phyloP scores from a whole-genome alignment of 208 protist genomes.

The Leishmania tropica region DNA sequence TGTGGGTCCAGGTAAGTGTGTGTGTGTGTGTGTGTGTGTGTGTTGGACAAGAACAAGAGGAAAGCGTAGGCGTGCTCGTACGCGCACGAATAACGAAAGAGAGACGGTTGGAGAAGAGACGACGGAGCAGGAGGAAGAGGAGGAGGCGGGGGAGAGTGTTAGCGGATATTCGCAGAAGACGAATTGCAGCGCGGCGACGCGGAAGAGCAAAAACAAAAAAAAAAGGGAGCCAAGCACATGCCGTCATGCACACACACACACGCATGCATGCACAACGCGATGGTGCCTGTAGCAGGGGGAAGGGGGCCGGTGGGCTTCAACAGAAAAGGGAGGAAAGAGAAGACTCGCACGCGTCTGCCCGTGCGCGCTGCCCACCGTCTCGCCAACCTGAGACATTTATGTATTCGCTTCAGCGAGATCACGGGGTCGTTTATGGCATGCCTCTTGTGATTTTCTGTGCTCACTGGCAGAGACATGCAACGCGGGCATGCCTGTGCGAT shows the following conservation, averaged over 20 bases:
- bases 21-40: not conserved
- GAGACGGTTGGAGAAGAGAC: not conserved
- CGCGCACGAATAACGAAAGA: not conserved
- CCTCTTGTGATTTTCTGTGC: not conserved
- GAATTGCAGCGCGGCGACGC: not conserved
- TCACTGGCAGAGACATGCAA: not conserved
- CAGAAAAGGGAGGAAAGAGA: not conserved
- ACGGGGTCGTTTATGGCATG: too few species aligned
- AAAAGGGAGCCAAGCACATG: not conserved
- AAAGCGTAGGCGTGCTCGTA: not conserved
- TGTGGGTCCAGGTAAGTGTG: not conserved
- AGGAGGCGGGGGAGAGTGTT: not conserved
- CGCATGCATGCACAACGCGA: not conserved
- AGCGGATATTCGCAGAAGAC: not conserved
- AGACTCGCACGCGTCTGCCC: not conserved
- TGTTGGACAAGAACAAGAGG: not conserved
- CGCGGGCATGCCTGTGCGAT: not conserved
- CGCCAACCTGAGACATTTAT: not conserved
- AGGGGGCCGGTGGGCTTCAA: not conserved
- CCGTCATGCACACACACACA: not conserved
- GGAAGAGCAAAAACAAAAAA: not conserved
- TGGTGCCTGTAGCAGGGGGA: not conserved
- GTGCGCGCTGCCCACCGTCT: not conserved
- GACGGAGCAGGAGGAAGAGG: not conserved
- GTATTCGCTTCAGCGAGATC: not conserved